These are phyloP conservation scores for Melastoma candidum DNA, from an alignment of 441 rosid species.

Conservation along the genomic window DNA sequence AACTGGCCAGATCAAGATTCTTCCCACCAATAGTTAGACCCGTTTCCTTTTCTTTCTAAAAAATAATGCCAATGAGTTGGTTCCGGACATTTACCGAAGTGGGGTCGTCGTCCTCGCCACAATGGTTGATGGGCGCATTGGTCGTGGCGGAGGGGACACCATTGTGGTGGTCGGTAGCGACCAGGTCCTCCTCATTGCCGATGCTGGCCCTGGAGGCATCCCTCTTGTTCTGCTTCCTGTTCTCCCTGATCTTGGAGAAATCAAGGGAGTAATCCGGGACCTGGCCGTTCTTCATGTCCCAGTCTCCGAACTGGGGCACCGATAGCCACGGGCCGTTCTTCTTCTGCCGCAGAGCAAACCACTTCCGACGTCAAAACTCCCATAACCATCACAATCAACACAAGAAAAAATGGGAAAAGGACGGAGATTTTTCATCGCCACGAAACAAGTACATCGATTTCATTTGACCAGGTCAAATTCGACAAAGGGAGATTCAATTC, in stretches of 20 bases:
- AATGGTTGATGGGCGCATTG: conserved; percentile 21
- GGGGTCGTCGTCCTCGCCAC: conserved; percentile 31
- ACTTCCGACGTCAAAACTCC: background rate
- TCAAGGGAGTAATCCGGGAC: conserved; percentile 82
- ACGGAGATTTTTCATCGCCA: too few relatives aligned
- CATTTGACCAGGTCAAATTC: too few relatives aligned
- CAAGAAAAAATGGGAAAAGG: too few relatives aligned
- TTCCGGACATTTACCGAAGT: conserved; percentile 49
- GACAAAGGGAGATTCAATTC: too few relatives aligned
- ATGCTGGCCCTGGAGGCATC: conserved; percentile 82
- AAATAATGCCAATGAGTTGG: background rate
- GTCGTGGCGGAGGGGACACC: conserved; percentile 20
- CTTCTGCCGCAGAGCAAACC: conserved; percentile 9
- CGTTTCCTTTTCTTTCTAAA: too few relatives aligned
- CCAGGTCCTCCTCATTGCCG: conserved; percentile 78
- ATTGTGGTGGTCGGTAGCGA: conserved; percentile 23
- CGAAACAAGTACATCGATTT: too few relatives aligned
- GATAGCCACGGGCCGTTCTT: conserved; percentile 79
- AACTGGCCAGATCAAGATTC: too few relatives aligned
- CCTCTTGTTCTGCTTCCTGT: conserved; percentile 87
- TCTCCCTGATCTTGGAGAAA: conserved; percentile 89
- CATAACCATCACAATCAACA: background rate
- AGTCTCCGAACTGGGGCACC: conserved; percentile 93
- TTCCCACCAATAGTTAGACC: background rate
- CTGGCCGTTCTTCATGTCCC: conserved; percentile 89